Evolutionary conservation across 805 yeast genomes (phyloP), one percentile per base, ranked within the genome.

Genomic region (Yarrowia sp.): DNA sequence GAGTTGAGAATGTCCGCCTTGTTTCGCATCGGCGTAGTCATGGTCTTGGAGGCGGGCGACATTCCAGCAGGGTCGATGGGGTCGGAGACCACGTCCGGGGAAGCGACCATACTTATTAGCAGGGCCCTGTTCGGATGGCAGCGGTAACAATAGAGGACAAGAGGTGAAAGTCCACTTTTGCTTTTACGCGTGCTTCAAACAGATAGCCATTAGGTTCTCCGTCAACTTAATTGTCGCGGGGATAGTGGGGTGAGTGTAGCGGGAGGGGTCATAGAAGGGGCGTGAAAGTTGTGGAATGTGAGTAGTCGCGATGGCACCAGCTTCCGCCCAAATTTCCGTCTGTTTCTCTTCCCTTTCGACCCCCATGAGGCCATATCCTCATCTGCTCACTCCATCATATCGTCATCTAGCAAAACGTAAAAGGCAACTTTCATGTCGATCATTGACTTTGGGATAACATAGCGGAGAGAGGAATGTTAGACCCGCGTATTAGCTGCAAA

Each of bases 1-100:
- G 52, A 32, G 65, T 59, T 45, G 52, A 59, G 52, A 45, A 59
- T 59, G 50, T 45, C 65, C 52, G 52, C 52, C 52, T 59, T 59
- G 52, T 42, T 43, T 45, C 65, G 65, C 41, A 59, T 8, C 35
- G 65, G 52, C 65, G 65, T 56, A 38, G 63, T 41, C 48, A 56
- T 41, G 48, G 63, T 26, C 26, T 41, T 56, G 48, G 63, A 2
- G 48, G 63, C 46, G 22, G 48, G 63, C 48, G 63, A 56, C 63
- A 56, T 41, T 42, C 48, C 63, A 42, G 48, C 36, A 14, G 61
- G 48, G 46, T 56, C 63, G 63, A 3, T 41, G 48, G 48, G n/a
- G 48, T 26, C 48, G 63, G 19, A n/a, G 40, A 2, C 63, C 32
- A 22, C 26, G 45, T 38, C 59, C 32, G 59, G 59, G 59, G 59